Percentiles rank a stretch among this genome's conserved stretches.
These are phyloP conservation scores for Xylariaceae sp. DNA, from an alignment of 2,329 filamentous ascomycete genomes.

Conservation along the genomic window DNA sequence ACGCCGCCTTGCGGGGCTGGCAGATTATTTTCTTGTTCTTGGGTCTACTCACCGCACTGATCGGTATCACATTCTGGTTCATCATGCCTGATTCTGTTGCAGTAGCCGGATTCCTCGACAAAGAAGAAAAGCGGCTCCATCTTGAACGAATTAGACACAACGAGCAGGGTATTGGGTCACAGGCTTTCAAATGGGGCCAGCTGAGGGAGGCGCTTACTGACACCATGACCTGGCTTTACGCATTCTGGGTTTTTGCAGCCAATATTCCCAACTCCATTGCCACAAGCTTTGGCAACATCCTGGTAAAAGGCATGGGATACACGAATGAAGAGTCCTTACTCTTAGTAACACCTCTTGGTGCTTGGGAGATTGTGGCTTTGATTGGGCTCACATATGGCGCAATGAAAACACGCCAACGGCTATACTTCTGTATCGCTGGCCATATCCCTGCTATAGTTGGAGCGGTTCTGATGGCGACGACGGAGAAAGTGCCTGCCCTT, in stretches of 20 bases:
- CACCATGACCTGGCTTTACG: constrained; percentile 41
- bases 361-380: constrained; percentile 41
- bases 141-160: constrained; percentile 41
- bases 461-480: constrained; percentile 43
- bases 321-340: constrained; percentile 37
- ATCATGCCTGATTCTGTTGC: constrained; percentile 41
- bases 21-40: constrained; percentile 42
- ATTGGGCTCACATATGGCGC: constrained; percentile 41
- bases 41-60: constrained; percentile 30
- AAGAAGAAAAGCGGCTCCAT: constrained; percentile 36
- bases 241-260: constrained; percentile 41
- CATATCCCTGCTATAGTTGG: constrained; percentile 42
- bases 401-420: constrained; percentile 40
- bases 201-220: constrained; percentile 40
- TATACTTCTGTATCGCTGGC: constrained; percentile 40
- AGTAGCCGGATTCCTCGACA: constrained; percentile 37
- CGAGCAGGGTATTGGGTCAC: constrained; percentile 40
- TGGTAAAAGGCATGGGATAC: constrained; percentile 43
- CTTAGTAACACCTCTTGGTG: constrained; percentile 42
- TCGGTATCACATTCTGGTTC: constrained; percentile 42
- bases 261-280: constrained; percentile 43
- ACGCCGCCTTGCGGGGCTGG: constrained; percentile 38
- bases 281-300: constrained; percentile 42
- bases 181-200: constrained; percentile 39
- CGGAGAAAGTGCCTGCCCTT: constrained; percentile 39